Base-by-base conservation (phyloP, 331 rosid genomes). In the Malus hybrid region DNA sequence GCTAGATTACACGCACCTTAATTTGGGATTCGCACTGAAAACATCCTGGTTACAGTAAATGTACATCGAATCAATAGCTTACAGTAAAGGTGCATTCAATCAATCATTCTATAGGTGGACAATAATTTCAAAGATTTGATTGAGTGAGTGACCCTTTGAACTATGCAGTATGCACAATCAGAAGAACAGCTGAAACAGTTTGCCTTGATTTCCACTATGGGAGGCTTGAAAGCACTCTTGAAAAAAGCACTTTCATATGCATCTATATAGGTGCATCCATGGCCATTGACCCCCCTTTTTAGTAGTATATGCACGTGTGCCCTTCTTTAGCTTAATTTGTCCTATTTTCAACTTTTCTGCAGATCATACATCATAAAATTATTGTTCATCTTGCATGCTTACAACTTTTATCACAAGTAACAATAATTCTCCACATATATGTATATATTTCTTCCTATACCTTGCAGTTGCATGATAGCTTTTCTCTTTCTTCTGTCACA, bases 331-430 rank as follows among this genome's bases (percentile, higher is more conserved):
- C 44, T 36, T 36, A 36, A 36, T 36, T 36, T 36, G 44, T 36
- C 44, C 44, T 36, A 0, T 36, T 36, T 36, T 36, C 44, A 36
- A 36, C 44, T 36, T 36, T 36, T 0, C 44, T 36, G 44, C 44
- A 36, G 44, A 36, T 36, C 44, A 9, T 36, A 36, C 44, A 9
- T 36, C 44, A 36, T 36, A 2, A 36, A 36, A 36, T 36, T 36
- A 36, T 36, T 36, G 44, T 36, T 36, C 44, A 36, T 36, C 44
- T 36, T 36, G 77, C 73, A 64, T 63, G 77, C 74, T 72, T 65
- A 36, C 44, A 36, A 36, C 44, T 36, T 36, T 36, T 36, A 9
- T 36, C 44, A 36, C 44, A 36, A 36, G 44, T 36, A 36, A 36
- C 44, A 36, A 36, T 36, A 36, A 36, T 36, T 36, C 44, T 36